These are phyloP conservation scores for Tetragonia tetragonoides DNA, from an alignment of 148 eudicot species.

Conservation along the genomic window DNA sequence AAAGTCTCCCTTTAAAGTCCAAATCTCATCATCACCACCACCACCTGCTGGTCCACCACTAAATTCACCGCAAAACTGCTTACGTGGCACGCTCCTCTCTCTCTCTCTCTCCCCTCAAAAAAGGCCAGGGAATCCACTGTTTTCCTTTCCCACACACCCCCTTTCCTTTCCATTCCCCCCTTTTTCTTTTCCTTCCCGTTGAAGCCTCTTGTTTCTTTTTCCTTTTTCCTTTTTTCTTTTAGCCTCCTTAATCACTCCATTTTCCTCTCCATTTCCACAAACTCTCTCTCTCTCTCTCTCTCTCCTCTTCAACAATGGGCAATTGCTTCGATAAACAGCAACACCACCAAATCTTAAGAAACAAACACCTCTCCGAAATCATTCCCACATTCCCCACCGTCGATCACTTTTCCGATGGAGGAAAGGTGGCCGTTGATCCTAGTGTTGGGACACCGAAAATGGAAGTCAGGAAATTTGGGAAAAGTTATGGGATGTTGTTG, in stretches of 20 bases:
- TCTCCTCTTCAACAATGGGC: slow-evolving; percentile 14
- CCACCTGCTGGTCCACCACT: neutral
- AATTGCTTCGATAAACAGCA: slow-evolving; percentile 16
- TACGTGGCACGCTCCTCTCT: slow-evolving; percentile 17
- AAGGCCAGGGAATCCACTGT: too few species aligned
- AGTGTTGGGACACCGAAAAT: slow-evolving; percentile 70
- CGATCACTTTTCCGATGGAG: slow-evolving; percentile 29
- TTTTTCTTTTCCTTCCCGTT: neutral
- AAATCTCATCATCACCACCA: too few species aligned
- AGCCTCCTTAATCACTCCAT: neutral
- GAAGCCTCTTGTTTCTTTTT: slow-evolving; percentile 13
- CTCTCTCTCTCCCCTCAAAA: neutral
- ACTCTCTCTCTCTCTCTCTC: neutral
- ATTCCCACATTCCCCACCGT: neutral
- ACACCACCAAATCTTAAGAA: neutral
- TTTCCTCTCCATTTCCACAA: neutral
- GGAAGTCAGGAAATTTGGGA: slow-evolving; percentile 82
- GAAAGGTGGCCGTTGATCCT: slow-evolving; percentile 51
- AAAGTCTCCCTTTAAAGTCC: neutral
- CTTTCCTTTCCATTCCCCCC: too few species aligned
- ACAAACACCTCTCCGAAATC: neutral
- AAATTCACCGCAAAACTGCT: neutral
- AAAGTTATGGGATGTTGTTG: slow-evolving; percentile 57
- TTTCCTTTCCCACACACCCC: too few species aligned
- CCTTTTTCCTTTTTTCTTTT: too few species aligned